Base-by-base conservation (phyloP, 805 yeast species). In the Candida insectorum region DNA sequence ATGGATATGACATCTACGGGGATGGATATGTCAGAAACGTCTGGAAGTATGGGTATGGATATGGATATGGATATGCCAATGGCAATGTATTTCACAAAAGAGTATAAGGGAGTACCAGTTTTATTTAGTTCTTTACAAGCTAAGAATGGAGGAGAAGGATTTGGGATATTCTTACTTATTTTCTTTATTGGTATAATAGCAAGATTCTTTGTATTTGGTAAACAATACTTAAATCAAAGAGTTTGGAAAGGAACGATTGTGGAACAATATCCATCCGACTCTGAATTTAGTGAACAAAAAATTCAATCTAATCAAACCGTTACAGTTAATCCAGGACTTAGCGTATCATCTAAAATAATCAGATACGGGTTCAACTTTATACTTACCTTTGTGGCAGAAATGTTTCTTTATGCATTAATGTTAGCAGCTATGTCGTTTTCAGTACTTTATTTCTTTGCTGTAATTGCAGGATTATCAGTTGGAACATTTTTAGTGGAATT, bases 401-500 rank as follows among this genome's bases (percentile, higher is more conserved):
- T 82, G 69, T 51, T 84, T 30, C 80, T 83, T 9, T 84, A 79
- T 51, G 81, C 81, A 22, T 58, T 84, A 47, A 84, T 84, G 94
- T 69, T 84, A 60, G 88, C 79, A 11, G 82, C 83, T 5, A 84
- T 84, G 94, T 67, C 82, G 25, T 83, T 67, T 51, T 71, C 81
- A 6, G 45, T 81, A 28, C 58, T 77, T 0, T 84, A 84, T 45
- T 80, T 84, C 55, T 84, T 84, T 58, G 91, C 85, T 2, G 79
- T 81, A 19, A 75, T 80, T 12, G 47, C 79, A 12, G 94, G 94
- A 8, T 60, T 81, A 39, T 71, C 88, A 0, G 60, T 81, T 36
- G 85, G 86, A 23, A 85, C 83, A 47, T 75, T 83, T 27, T 71
- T 76, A 47, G 81, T 81, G 57, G 81, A 80, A 45, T 73, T 85